These are phyloP conservation scores for Rhododendron ovatum DNA, from an alignment of 148 eudicot genomes.

Conservation along the genomic window DNA sequence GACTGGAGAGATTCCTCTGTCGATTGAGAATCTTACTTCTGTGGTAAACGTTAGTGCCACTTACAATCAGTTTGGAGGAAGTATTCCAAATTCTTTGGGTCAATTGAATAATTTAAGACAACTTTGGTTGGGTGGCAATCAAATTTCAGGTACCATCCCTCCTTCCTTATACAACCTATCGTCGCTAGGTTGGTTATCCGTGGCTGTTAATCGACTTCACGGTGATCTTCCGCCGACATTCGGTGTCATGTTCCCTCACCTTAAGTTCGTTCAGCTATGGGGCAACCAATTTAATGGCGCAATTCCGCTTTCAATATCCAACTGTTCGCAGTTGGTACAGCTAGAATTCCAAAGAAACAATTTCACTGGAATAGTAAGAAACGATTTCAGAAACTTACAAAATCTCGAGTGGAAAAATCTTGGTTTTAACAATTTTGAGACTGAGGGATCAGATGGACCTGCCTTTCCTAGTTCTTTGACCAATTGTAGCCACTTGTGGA, in stretches of 20 bases:
- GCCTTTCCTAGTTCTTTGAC: too few species aligned
- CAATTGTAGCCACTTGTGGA: too few species aligned
- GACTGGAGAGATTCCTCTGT: neutral
- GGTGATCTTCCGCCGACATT: too few species aligned
- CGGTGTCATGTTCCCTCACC: too few species aligned
- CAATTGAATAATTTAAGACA: neutral
- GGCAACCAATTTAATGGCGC: too few species aligned
- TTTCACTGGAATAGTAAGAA: too few species aligned
- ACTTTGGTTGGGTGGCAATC: fast-evolving
- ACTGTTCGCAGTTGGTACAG: too few species aligned
- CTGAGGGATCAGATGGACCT: too few species aligned
- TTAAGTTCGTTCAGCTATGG: fast-evolving
- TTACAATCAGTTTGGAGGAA: neutral
- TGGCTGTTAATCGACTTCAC: fast-evolving
- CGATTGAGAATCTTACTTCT: neutral
- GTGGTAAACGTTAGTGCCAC: fast-evolving
- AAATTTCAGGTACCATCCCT: neutral
- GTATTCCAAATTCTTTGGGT: neutral
- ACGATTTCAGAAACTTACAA: too few species aligned
- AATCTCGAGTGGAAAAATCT: too few species aligned
- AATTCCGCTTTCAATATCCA: too few species aligned
- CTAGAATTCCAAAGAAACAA: fast-evolving
- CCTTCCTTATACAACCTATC: neutral
- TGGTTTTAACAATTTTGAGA: too few species aligned
- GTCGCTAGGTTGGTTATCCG: fast-evolving